Percentiles rank a stretch among this genome's conserved stretches.
Conservation (phyloP, 106 monocot genomes). For the Agapanthus africanus region DNA sequence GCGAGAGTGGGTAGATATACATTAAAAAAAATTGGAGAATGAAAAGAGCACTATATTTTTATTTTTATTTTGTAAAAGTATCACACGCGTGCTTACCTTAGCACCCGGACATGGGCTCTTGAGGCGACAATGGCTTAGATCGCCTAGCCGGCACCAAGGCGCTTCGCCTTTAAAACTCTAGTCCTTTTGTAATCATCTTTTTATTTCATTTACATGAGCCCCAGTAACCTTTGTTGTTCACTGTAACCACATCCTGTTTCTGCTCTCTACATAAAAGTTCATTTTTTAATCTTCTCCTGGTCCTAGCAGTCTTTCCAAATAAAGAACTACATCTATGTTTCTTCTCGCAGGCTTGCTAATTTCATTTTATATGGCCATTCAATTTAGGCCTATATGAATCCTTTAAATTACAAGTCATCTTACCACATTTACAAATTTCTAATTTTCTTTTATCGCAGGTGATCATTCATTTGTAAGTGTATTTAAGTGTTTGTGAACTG, state of each 20-base stretch:
- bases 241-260: too few relatives aligned
- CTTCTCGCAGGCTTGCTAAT: background rate
- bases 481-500: slow-evolving; percentile 47
- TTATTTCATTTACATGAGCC: background rate
- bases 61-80: too few relatives aligned
- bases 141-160: too few relatives aligned
- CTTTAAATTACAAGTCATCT: background rate
- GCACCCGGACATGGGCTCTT: too few relatives aligned
- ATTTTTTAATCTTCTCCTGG: too few relatives aligned
- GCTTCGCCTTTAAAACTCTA: background rate
- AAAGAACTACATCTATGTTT: background rate
- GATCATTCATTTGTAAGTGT: slow-evolving; percentile 55
- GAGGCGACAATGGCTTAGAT: too few relatives aligned
- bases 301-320: background rate
- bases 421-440: background rate
- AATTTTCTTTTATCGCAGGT: slow-evolving; percentile 40
- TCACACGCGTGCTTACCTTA: too few relatives aligned
- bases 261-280: too few relatives aligned
- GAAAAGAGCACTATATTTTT: too few relatives aligned
- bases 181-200: background rate
- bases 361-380: background rate
- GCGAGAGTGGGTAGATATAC: too few relatives aligned
- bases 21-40: too few relatives aligned
- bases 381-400: background rate
- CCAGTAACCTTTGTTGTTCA: too few relatives aligned